Conservation (phyloP, 805 yeast genomes). For the Saccharomycopsis guyanensis region DNA sequence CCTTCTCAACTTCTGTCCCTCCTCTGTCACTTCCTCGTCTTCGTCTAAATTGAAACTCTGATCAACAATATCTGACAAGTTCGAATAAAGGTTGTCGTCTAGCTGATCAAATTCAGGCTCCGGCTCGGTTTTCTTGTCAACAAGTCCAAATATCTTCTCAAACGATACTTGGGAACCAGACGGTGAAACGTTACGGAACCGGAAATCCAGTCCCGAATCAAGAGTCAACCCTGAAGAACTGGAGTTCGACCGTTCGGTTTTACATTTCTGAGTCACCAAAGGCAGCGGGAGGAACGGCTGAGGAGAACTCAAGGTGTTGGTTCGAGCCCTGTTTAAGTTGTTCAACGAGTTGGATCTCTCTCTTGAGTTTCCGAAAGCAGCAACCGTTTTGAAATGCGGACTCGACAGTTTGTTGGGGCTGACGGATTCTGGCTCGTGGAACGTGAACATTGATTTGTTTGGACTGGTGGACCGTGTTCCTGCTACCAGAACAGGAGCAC, state of each 20-base stretch:
- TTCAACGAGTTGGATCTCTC: conserved; percentile 12
- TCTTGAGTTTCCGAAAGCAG: conserved; percentile 7
- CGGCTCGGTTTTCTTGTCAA: background rate
- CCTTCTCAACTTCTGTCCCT: conserved; percentile 26
- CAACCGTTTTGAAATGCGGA: background rate
- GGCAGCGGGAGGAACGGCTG: background rate
- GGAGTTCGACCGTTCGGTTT: conserved; percentile 1
- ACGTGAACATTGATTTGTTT: background rate
- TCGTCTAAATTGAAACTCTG: background rate
- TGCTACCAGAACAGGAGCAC: background rate
- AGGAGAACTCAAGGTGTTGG: conserved; percentile 1
- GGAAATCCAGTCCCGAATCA: conserved; percentile 1
- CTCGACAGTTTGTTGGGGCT: background rate
- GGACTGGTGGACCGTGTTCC: conserved; percentile 1
- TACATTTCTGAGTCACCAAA: background rate
- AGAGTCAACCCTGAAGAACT: conserved; percentile 3
- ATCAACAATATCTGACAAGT: background rate
- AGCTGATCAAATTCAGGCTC: background rate
- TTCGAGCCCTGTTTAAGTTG: conserved; percentile 6
- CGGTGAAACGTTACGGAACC: background rate
- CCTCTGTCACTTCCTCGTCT: conserved; percentile 21
- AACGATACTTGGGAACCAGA: conserved; percentile 4
- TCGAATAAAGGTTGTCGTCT: background rate
- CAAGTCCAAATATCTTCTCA: conserved; percentile 8
- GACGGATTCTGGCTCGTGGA: background rate